A percentile compares a stretch with the other conserved stretches of the same genome.
Conservation (phyloP, 108 stramenopile species). For the Nannochloropsis gaditana region DNA sequence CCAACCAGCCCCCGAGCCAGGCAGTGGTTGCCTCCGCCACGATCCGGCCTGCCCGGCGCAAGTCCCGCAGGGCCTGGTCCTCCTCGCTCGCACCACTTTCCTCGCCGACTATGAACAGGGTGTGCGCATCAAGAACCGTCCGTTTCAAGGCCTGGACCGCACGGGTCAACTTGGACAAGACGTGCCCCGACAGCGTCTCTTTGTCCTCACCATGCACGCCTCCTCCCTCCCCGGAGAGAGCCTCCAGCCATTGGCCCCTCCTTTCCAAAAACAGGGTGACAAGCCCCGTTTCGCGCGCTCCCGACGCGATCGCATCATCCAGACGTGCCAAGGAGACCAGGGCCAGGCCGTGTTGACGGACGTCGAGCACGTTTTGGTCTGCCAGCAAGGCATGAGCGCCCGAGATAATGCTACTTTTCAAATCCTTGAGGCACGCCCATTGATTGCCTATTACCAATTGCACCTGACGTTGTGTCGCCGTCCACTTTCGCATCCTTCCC, state of each 20-base stretch:
- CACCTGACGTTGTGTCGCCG: not conserved
- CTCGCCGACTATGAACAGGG: not conserved
- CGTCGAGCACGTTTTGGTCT: not conserved
- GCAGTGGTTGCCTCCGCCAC: slow-evolving; percentile 7
- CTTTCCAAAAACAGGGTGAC: not conserved
- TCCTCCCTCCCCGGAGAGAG: no score
- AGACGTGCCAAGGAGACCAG: not conserved
- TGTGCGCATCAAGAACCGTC: not conserved
- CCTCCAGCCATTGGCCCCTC: slow-evolving; percentile 9
- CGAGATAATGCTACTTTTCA: not conserved
- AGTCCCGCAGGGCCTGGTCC: not conserved
- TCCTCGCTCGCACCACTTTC: not conserved
- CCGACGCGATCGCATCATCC: not conserved
- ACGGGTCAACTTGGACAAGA: not conserved
- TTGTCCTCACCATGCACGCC: not conserved
- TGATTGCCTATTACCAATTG: not conserved
- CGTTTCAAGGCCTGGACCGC: slow-evolving; percentile 11
- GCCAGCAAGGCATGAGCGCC: not conserved
- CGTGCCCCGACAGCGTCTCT: not conserved
- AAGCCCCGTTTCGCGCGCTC: not conserved
- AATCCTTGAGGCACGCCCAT: slow-evolving; percentile 4
- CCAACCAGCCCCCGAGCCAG: not conserved
- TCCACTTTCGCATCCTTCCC: not conserved
- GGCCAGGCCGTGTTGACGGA: not conserved
- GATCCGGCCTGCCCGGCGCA: not conserved